A percentile compares a stretch with the other conserved stretches of the same genome.
Evolutionary conservation across 1,139 yeast species (phyloP).

Genomic region (Sugiyamaella xylanicola): DNA sequence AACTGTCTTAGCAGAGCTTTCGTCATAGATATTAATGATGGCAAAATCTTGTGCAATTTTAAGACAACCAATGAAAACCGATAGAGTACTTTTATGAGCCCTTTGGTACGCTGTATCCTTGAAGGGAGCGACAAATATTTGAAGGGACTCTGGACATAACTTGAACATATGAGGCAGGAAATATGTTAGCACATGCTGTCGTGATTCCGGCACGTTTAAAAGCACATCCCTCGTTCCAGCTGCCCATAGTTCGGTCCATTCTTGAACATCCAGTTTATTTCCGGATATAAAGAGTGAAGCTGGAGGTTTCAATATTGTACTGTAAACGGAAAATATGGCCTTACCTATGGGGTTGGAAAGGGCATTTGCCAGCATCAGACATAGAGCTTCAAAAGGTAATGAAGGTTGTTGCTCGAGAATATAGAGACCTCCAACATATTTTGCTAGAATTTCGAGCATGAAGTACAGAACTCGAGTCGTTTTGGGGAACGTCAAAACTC

Average conservation of each 20-base stretch:
- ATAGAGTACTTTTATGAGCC: slow-evolving; percentile 41
- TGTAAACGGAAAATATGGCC: slow-evolving; percentile 52
- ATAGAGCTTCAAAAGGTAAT: slow-evolving; percentile 48
- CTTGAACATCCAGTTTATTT: slow-evolving; percentile 1
- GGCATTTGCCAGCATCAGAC: slow-evolving; percentile 57
- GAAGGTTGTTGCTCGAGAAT: slow-evolving; percentile 50
- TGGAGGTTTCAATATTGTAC: slow-evolving; percentile 32
- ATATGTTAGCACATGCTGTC: slow-evolving; percentile 58
- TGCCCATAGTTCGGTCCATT: slow-evolving; percentile 62
- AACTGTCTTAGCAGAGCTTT: slow-evolving; percentile 38
- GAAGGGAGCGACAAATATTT: slow-evolving; percentile 43
- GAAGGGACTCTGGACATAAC: slow-evolving; percentile 49
- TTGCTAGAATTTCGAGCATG: slow-evolving; percentile 57
- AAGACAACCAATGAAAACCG: slow-evolving; percentile 56
- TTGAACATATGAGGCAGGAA: slow-evolving; percentile 65
- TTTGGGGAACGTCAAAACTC: slow-evolving; percentile 49
- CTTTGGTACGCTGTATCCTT: slow-evolving; percentile 22
- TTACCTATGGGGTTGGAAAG: slow-evolving; percentile 71
- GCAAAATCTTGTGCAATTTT: slow-evolving; percentile 66
- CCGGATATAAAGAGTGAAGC: background rate
- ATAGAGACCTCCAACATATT: slow-evolving; percentile 47
- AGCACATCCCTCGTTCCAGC: slow-evolving; percentile 46
- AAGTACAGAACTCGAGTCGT: slow-evolving; percentile 63
- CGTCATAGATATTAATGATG: slow-evolving; percentile 55
- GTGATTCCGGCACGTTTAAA: slow-evolving; percentile 37